These are phyloP conservation scores for Arachnomyces sp. DNA, from an alignment of 2,329 filamentous ascomycete species.

Conservation along the genomic window DNA sequence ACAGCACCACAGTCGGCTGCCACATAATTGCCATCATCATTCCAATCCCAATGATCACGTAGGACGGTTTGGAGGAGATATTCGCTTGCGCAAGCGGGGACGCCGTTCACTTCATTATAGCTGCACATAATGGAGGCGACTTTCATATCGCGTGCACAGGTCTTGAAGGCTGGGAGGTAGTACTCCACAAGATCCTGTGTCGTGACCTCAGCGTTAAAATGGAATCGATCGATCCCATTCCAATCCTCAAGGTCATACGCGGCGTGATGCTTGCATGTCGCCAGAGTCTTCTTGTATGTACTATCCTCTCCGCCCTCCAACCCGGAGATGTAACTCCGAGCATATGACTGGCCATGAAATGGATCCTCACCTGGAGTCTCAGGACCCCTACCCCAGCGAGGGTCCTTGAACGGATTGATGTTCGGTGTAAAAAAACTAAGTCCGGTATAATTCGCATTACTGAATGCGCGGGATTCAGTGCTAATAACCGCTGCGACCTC, in stretches of 20 bases:
- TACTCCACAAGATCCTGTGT: conserved; percentile 58
- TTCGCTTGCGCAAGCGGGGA: conserved; percentile 54
- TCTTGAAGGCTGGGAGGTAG: conserved; percentile 57
- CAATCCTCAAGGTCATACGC: conserved; percentile 48
- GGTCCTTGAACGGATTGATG: conserved; percentile 56
- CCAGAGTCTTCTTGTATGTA: conserved; percentile 34
- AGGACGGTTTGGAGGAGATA: conserved; percentile 55
- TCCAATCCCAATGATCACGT: conserved; percentile 58
- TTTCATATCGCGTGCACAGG: conserved; percentile 51
- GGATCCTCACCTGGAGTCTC: conserved; percentile 54
- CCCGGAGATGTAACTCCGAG: conserved; percentile 41
- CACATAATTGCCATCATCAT: conserved; percentile 51
- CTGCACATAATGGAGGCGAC: conserved; percentile 53
- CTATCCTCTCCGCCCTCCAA: conserved; percentile 37
- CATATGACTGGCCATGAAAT: conserved; percentile 41
- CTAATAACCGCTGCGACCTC: conserved; percentile 42
- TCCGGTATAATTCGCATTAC: conserved; percentile 45
- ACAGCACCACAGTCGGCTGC: conserved; percentile 58
- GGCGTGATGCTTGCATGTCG: conserved; percentile 53
- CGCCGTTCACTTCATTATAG: conserved; percentile 56
- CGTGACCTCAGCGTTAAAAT: conserved; percentile 47
- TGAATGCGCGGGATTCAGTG: conserved; percentile 55
- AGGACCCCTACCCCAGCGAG: conserved; percentile 52
- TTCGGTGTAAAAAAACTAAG: conserved; percentile 52
- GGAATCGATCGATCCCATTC: conserved; percentile 33